These are phyloP conservation scores for Linanthus parryae DNA, from an alignment of 148 eudicot species.

Conservation along the genomic window DNA sequence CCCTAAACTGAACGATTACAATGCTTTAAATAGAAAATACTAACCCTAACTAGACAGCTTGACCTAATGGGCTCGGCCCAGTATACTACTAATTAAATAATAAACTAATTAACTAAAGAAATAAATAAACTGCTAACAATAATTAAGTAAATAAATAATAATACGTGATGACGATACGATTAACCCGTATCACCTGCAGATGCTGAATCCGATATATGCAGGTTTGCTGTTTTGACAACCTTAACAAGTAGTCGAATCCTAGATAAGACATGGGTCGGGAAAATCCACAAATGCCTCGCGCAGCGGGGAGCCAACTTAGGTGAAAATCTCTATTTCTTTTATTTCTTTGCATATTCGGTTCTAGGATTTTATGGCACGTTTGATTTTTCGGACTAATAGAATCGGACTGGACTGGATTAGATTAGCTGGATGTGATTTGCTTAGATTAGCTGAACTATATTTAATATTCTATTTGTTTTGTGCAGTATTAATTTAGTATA, in stretches of 20 bases:
- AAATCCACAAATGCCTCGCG: conserved; percentile 14
- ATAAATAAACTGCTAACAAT: too few species aligned
- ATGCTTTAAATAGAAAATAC: too few species aligned
- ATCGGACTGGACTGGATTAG: not conserved
- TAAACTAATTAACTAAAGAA: too few species aligned
- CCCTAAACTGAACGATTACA: too few species aligned
- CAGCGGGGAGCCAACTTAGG: conserved; percentile 7
- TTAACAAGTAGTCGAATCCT: conserved; percentile 4
- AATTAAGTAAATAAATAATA: too few species aligned
- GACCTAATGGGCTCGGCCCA: too few species aligned
- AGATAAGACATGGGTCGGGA: conserved; percentile 7
- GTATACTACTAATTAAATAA: too few species aligned
- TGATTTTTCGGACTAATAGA: too few species aligned
- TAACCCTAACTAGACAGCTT: too few species aligned
- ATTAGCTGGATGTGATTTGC: not conserved
- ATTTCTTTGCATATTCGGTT: not conserved
- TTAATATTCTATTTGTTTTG: not conserved
- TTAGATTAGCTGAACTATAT: not conserved
- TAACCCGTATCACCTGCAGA: too few species aligned
- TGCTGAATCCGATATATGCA: conserved; percentile 3
- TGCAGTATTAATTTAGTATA: not conserved
- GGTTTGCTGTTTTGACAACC: not conserved
- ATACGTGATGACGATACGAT: too few species aligned
- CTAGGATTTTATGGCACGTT: too few species aligned
- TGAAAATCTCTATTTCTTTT: not conserved